Evolutionary conservation across 73 alveolate genomes (phyloP).

Genomic region (Tetrahymena borealis): DNA sequence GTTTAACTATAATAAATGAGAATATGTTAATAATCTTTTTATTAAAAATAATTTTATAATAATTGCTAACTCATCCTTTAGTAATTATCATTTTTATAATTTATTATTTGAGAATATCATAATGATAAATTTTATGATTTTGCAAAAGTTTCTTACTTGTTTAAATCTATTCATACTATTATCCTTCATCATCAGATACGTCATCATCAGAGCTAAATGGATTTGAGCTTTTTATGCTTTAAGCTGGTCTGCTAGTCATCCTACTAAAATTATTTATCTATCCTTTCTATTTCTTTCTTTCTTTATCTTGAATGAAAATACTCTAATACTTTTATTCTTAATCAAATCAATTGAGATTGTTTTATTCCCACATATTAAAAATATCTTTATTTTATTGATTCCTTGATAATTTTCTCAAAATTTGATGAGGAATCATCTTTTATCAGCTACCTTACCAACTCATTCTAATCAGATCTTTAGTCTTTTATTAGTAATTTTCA

Average conservation of each 20-base stretch:
- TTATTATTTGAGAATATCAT: not conserved
- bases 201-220: not conserved
- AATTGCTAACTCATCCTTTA: not conserved
- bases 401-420: not conserved
- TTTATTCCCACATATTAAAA: not conserved
- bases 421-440: not conserved
- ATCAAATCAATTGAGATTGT: not conserved
- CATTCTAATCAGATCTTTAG: not conserved
- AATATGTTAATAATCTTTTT: not conserved
- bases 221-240: not conserved
- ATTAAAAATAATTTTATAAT: not conserved
- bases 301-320: not conserved
- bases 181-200: not conserved
- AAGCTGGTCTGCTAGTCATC: not conserved
- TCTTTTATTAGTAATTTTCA: not conserved
- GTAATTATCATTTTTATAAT: not conserved
- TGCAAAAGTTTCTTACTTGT: too few species aligned
- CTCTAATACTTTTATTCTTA: not conserved
- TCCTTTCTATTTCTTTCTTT: not conserved
- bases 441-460: not conserved
- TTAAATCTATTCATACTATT: not conserved
- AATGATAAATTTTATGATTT: too few species aligned
- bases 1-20: slow-evolving; percentile 10
- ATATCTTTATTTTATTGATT: not conserved
- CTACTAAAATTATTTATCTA: not conserved